phyloP scores from a whole-genome alignment of 2,329 filamentous ascomycete species.

The Alternaria incomplexa region DNA sequence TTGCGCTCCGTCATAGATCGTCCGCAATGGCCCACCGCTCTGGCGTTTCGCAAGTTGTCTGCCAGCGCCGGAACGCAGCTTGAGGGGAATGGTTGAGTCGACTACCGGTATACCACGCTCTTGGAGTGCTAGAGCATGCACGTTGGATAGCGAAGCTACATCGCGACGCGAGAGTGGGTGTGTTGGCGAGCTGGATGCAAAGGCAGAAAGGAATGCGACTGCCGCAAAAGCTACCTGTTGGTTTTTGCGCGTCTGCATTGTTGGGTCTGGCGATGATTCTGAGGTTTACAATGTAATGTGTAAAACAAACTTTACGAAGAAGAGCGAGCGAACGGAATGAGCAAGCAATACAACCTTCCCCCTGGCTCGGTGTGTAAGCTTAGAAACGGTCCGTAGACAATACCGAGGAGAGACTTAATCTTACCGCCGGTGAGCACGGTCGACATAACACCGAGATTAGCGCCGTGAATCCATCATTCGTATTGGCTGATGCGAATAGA shows the following conservation, averaged over 20 bases:
- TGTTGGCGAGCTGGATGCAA: background rate
- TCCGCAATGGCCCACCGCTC: background rate
- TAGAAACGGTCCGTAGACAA: background rate
- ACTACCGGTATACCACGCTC: background rate
- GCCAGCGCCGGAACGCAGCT: background rate
- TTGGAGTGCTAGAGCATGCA: background rate
- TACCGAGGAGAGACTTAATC: background rate
- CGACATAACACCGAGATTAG: background rate
- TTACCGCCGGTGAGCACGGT: background rate
- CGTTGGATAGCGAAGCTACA: background rate
- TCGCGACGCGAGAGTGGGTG: background rate
- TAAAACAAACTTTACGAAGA: background rate
- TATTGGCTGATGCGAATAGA: background rate
- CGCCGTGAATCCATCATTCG: background rate
- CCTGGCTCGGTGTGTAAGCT: background rate
- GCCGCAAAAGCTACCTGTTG: background rate
- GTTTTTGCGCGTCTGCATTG: background rate
- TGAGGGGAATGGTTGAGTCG: background rate
- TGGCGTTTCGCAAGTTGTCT: background rate
- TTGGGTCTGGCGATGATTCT: background rate
- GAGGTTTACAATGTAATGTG: background rate
- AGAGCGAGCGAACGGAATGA: background rate
- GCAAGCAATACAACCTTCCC: background rate
- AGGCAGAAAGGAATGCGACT: background rate
- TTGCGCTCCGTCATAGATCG: background rate